Percentiles rank a stretch among this genome's conserved stretches.
Conservation (phyloP, 2,329 filamentous ascomycete genomes). For the Tolypocladium guangdongense region DNA sequence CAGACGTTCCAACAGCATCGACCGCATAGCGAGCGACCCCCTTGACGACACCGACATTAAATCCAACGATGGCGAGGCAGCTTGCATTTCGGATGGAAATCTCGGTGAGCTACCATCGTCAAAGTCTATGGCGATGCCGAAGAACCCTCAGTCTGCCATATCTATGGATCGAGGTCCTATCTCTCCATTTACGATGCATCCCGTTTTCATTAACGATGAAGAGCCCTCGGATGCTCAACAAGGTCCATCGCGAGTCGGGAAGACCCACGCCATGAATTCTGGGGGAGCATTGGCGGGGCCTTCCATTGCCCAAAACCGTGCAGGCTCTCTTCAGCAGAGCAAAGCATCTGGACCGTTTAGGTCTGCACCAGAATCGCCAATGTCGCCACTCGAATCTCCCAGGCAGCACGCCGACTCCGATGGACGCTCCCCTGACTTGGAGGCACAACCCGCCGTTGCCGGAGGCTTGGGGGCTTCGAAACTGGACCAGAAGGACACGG, state of each 20-base stretch:
- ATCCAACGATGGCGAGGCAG: not conserved
- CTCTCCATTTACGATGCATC: conserved; percentile 6
- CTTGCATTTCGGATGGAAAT: not conserved
- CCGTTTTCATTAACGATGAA: not conserved
- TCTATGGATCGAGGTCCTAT: not conserved
- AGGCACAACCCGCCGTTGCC: not conserved
- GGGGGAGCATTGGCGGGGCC: not conserved
- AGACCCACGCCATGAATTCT: not conserved
- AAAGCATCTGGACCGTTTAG: not conserved
- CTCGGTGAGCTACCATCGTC: not conserved
- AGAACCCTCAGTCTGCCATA: not conserved
- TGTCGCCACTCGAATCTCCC: not conserved
- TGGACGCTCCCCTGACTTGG: not conserved
- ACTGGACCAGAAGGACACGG: not conserved
- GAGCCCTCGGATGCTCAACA: not conserved
- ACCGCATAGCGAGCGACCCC: conserved; percentile 19
- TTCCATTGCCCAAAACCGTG: not conserved
- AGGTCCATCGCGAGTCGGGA: not conserved
- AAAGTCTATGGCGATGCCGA: not conserved
- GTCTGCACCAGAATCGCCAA: not conserved
- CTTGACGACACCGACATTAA: conserved; percentile 12
- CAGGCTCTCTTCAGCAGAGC: not conserved
- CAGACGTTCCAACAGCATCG: conserved; percentile 7
- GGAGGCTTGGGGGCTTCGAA: not conserved
- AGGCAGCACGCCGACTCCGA: not conserved